A percentile compares a stretch with the other conserved stretches of the same genome.
Conservation (phyloP, 441 rosid species). For the Gossypium gossypioides region DNA sequence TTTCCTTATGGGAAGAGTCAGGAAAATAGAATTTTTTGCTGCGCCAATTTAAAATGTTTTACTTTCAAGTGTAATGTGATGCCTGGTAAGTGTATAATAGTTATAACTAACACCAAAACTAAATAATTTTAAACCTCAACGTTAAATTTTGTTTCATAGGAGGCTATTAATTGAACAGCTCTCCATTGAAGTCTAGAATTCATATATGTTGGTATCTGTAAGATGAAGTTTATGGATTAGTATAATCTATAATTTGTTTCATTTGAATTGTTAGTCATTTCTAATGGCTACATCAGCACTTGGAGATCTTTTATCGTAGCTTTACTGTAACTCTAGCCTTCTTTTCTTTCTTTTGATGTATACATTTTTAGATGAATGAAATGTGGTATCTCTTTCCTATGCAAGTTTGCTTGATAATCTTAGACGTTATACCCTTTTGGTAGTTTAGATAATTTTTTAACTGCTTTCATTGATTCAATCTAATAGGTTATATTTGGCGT, state of each 20-base stretch:
- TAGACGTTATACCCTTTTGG: not conserved
- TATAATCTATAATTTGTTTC: not conserved
- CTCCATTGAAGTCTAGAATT: not conserved
- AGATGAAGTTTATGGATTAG: not conserved
- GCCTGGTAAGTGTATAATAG: not conserved
- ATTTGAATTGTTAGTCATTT: not conserved
- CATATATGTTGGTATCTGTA: not conserved
- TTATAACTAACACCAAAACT: not conserved
- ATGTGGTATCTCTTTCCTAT: not conserved
- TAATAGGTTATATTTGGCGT: not conserved
- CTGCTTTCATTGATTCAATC: slow-evolving; percentile 5
- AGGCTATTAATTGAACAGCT: not conserved
- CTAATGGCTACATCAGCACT: not conserved
- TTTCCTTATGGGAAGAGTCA: not conserved
- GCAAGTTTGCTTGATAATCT: not conserved
- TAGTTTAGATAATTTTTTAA: not conserved
- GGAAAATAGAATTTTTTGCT: not conserved
- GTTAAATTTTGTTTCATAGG: not conserved
- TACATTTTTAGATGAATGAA: not conserved
- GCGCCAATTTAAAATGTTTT: not conserved
- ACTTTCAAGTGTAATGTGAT: not conserved
- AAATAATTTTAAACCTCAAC: not conserved
- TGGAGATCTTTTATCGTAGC: not conserved
- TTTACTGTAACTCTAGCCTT: not conserved
- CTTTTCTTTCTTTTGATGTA: not conserved